These are phyloP conservation scores for Hippophae tibetana DNA, from an alignment of 306 rosid species.

Conservation along the genomic window DNA sequence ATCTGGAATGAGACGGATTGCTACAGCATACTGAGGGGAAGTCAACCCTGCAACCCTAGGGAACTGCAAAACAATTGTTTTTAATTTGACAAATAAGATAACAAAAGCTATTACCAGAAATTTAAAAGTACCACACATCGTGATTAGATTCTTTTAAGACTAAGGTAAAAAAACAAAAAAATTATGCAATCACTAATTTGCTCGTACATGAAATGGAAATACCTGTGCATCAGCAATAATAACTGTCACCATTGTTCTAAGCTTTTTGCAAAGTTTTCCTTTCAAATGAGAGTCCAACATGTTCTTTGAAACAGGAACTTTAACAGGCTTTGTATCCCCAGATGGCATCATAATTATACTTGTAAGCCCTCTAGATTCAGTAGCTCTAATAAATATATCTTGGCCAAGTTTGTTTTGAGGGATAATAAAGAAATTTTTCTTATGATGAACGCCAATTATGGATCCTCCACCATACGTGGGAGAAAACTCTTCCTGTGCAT, in stretches of 20 bases:
- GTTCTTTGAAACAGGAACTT: constrained; percentile 88
- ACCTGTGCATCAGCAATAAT: constrained; percentile 79
- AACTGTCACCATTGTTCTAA: constrained; percentile 61
- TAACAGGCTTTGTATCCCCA: constrained; percentile 79
- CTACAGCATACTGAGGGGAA: constrained; percentile 61
- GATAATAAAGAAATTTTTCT: constrained; percentile 61
- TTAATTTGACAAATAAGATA: constrained; percentile 3
- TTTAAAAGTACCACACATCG: not conserved
- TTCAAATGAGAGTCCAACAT: constrained; percentile 82
- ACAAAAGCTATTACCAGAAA: not conserved
- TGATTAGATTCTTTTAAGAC: not conserved
- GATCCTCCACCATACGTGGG: constrained; percentile 49
- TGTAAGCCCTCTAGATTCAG: constrained; percentile 69
- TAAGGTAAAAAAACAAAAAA: too few relatives aligned
- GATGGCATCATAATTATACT: constrained; percentile 71
- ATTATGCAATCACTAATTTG: not conserved
- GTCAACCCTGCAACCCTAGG: constrained; percentile 52
- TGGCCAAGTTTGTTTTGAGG: constrained; percentile 96
- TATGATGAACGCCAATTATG: constrained; percentile 40
- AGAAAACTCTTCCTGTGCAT: constrained; percentile 54
- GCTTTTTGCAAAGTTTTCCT: constrained; percentile 47
- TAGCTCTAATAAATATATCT: constrained; percentile 84
- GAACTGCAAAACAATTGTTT: constrained; percentile 44
- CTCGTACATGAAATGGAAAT: constrained; percentile 8
- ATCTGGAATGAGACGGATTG: constrained; percentile 62